Base-by-base conservation (phyloP, 257 asterid species). In the Salvia miltiorrhiza region DNA sequence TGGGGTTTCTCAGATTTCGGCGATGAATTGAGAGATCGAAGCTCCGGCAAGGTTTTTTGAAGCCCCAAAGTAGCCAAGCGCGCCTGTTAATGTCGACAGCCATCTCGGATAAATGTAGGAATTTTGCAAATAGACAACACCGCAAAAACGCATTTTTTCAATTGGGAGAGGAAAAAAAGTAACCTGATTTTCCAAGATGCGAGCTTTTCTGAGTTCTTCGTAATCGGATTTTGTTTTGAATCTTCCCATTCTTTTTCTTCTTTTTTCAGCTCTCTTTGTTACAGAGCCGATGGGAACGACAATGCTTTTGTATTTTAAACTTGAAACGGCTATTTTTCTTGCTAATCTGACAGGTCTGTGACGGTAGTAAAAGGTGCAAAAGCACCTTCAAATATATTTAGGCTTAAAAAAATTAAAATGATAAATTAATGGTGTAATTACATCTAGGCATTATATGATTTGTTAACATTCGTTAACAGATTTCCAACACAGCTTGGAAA, bases 131-230 rank as follows among this genome's bases (percentile, higher is more conserved):
- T 32, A 14, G 3, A 50, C 16, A 37, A 57, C 55, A 16, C 19
- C 9, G 10, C 2, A 32, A 40, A 49, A 13, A 45, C 26, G 16
- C 33, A 33, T 16, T 14, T 19, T 50, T 49, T 8, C 0, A 1
- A 40, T 12, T 16, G 19, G 41, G 7, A 54, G 21, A 13, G 11
- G n/a, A 13, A 39, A 10, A 39, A 10, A 12, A 8, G 9, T 5
- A 21, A 83, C 94, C 96, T 87, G 86, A 54, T 87, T 89, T 76
- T 87, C 93, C 59, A 66, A 49, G 65, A 90, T 88, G 17, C 88
- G 93, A 53, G 89, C 82, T 7, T 75, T 74, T 69, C 95, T 81
- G 76, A 87, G 69, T 45, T 75, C 76, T 79, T 90, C 97, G 56
- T 87, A 88, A 12, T 78, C 86, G 6, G 84, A 69, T 65, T 81